Percentiles rank a stretch among this genome's conserved stretches.
Conservation (phyloP, 2,329 filamentous ascomycete genomes). For the Plectosphaerella sp. region DNA sequence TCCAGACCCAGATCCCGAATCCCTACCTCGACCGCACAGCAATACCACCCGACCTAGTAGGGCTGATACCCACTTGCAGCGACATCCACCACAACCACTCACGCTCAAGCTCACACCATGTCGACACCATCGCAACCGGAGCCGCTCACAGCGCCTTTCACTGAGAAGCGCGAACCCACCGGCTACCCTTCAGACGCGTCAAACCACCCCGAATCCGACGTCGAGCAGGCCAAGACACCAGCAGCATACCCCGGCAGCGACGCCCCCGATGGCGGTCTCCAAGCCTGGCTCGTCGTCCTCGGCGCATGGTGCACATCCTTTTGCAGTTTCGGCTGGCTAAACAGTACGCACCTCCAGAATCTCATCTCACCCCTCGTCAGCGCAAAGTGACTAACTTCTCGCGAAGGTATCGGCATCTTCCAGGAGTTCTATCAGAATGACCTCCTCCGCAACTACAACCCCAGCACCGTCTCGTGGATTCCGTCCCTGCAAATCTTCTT, state of each 20-base stretch:
- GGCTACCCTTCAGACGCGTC: background rate
- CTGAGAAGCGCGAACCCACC: background rate
- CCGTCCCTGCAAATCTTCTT: slow-evolving; percentile 51
- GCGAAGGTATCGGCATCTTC: slow-evolving; percentile 40
- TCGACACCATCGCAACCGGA: background rate
- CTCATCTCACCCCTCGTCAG: background rate
- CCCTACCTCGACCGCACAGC: too few relatives aligned
- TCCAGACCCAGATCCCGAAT: too few relatives aligned
- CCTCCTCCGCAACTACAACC: slow-evolving; percentile 41
- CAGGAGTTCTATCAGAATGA: slow-evolving; percentile 53
- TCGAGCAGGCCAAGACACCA: background rate
- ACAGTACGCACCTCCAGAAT: slow-evolving; percentile 14
- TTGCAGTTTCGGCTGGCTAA: slow-evolving; percentile 34
- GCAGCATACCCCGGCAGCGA: slow-evolving; percentile 3
- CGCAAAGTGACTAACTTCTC: background rate
- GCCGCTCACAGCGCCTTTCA: background rate
- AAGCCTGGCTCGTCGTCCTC: slow-evolving; percentile 33
- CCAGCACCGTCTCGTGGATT: slow-evolving; percentile 59
- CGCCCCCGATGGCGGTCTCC: slow-evolving; percentile 21
- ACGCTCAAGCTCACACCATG: background rate
- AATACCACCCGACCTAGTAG: background rate
- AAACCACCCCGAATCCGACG: background rate
- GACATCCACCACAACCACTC: background rate
- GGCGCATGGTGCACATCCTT: slow-evolving; percentile 35
- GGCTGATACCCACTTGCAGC: background rate